Evolutionary conservation across 192 early-diverging fungal genomes (phyloP), one percentile per base, ranked within the genome.

Genomic region (Mortierella alpina): DNA sequence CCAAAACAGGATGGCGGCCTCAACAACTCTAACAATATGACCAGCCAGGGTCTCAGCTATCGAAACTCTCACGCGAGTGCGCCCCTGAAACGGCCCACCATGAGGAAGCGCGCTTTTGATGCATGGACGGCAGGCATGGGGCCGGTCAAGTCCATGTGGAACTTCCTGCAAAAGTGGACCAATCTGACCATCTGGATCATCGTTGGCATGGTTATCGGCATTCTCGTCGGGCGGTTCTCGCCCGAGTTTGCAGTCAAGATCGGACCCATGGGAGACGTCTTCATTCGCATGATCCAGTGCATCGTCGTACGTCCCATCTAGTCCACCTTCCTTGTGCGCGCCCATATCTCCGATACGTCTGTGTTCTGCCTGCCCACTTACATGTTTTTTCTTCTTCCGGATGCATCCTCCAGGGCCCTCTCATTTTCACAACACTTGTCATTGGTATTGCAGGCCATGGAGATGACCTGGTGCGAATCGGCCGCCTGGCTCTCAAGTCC

Each of bases 401-500:
- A 11, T 47, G n/a, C 22, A 44, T 61, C 14, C 22, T 48, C 1
- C 42, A 83, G 66, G 82, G 87, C 4, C 92, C 92, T 47, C 85
- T 93, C 8, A 90, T 93, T 51, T 93, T 93, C 74, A 86, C 89
- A 5, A 89, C 90, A 11, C 79, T 93, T 0, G 88, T 92, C 15
- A 84, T 88, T 63, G 92, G 88, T 45, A 92, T 92, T 82, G 90
- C 90, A 42, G 87, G 89, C 9, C 90, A 94, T 56, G 84, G 83
- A 2, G 90, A 91, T 53, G 85, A 91, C 65, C 83, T 91, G 20
- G 51, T 47, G 39, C 70, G 76, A 18, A 80, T 94, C 11, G 91
- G 90, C 12, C 78, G 84, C 1, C 73, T 94, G 1, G 91, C 87
- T 10, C 13, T 92, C 65, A 92, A 92, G 73, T 82, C 89, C 0